These are phyloP conservation scores for Colletotrichum spaethianum DNA, from an alignment of 2,329 filamentous ascomycete species.

Conservation along the genomic window DNA sequence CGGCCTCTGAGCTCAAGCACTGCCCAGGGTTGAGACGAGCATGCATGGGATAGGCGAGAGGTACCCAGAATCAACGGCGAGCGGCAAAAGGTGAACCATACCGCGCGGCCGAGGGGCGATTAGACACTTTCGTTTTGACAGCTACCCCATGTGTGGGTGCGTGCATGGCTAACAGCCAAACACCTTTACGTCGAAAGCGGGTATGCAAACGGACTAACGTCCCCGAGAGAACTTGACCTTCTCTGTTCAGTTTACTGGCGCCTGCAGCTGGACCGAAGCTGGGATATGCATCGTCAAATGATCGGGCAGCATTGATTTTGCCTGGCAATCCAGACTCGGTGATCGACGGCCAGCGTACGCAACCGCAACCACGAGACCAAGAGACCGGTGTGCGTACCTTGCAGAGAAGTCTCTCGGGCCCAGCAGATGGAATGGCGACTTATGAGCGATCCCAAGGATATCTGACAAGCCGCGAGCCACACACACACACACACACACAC, in stretches of 20 bases:
- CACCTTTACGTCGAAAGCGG: background rate
- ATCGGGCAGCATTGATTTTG: slow-evolving; percentile 27
- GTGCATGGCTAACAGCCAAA: slow-evolving; percentile 3
- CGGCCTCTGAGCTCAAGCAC: slow-evolving; percentile 25
- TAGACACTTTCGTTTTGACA: background rate
- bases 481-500: slow-evolving; percentile 3
- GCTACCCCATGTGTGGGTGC: background rate
- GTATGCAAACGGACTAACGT: slow-evolving; percentile 24
- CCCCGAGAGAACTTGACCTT: slow-evolving; percentile 19
- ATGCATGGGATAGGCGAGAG: background rate
- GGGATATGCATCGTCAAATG: slow-evolving; percentile 34
- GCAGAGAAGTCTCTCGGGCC: slow-evolving; percentile 26
- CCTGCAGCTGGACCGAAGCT: background rate
- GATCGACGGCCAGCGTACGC: slow-evolving; percentile 34
- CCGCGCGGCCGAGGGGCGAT: background rate
- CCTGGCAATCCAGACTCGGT: slow-evolving; percentile 21
- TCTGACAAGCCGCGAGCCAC: slow-evolving; percentile 23
- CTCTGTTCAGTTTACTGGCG: slow-evolving; percentile 10
- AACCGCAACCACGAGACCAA: slow-evolving; percentile 35
- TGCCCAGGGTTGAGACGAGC: slow-evolving; percentile 1
- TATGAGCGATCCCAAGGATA: slow-evolving; percentile 8
- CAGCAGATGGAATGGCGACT: slow-evolving; percentile 11
- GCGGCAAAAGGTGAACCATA: slow-evolving; percentile 6
- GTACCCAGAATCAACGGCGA: slow-evolving; percentile 5
- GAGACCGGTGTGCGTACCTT: slow-evolving; percentile 31